phyloP scores from a whole-genome alignment of 2,329 filamentous ascomycete genomes.

The Aureobasidium musti region DNA sequence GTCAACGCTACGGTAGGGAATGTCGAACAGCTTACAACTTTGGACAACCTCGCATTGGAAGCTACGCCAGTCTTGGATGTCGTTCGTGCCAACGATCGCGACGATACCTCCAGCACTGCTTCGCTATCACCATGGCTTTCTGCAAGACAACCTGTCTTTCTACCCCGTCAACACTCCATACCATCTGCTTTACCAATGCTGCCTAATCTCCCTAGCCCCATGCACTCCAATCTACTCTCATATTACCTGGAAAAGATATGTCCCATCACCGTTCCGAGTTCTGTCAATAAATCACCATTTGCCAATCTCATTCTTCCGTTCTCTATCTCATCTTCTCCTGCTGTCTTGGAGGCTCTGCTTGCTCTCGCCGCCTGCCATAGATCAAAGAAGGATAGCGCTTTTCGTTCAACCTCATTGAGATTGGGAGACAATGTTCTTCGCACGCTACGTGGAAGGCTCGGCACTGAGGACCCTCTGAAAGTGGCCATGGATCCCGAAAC shows the following conservation, averaged over 20 bases:
- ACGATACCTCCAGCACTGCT: constrained; percentile 19
- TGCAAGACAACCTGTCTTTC: constrained; percentile 33
- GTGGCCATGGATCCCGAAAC: constrained; percentile 40
- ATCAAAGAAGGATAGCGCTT: constrained; percentile 40
- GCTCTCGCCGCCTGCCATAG: constrained; percentile 46
- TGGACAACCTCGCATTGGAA: constrained; percentile 19
- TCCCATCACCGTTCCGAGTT: constrained; percentile 46
- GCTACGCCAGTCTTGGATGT: constrained; percentile 9
- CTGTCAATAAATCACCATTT: constrained; percentile 43
- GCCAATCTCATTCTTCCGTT: constrained; percentile 46
- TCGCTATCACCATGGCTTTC: constrained; percentile 29
- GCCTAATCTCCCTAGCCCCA: constrained; percentile 38
- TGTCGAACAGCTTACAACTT: constrained; percentile 27
- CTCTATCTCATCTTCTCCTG: constrained; percentile 44
- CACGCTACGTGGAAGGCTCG: constrained; percentile 43
- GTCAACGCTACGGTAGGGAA: constrained; percentile 33
- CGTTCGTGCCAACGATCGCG: constrained; percentile 10
- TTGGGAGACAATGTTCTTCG: constrained; percentile 45
- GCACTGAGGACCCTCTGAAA: constrained; percentile 35
- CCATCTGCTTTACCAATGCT: constrained; percentile 33
- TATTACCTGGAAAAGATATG: constrained; percentile 48
- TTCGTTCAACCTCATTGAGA: constrained; percentile 42
- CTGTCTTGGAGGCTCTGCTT: constrained; percentile 44
- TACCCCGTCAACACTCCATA: constrained; percentile 2
- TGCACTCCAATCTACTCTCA: constrained; percentile 42